Conservation (phyloP, 2,329 filamentous ascomycete genomes). For the Hypoxylon sp. region DNA sequence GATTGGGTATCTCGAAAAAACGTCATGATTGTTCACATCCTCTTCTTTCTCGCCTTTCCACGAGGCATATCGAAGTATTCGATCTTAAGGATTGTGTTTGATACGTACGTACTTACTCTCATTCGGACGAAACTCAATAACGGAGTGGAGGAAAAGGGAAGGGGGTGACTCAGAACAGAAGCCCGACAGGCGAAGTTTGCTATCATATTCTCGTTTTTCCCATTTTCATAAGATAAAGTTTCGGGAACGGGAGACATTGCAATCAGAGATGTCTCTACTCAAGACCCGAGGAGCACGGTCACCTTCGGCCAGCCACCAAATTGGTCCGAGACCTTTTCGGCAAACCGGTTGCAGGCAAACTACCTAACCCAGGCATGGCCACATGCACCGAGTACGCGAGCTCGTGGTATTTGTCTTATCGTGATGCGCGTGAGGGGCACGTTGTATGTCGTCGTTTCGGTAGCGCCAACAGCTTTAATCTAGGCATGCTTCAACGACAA, state of each 20-base stretch:
- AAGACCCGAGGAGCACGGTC: slow-evolving; percentile 32
- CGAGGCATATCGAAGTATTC: background rate
- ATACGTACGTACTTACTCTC: slow-evolving; percentile 18
- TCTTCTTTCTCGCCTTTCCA: background rate
- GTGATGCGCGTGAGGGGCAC: slow-evolving; percentile 27
- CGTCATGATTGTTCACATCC: slow-evolving; percentile 12
- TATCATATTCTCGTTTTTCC: slow-evolving; percentile 16
- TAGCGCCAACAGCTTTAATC: slow-evolving; percentile 19
- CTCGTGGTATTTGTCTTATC: slow-evolving; percentile 45
- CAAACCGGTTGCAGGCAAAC: slow-evolving; percentile 38
- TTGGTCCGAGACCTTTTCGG: slow-evolving; percentile 44
- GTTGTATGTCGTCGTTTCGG: slow-evolving; percentile 31
- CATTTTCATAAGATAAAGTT: slow-evolving; percentile 30
- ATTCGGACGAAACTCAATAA: slow-evolving; percentile 16
- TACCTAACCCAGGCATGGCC: slow-evolving; percentile 30
- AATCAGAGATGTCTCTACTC: slow-evolving; percentile 41
- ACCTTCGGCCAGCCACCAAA: slow-evolving; percentile 31
- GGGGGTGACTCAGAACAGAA: slow-evolving; percentile 11
- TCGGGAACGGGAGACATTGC: slow-evolving; percentile 40
- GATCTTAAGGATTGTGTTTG: slow-evolving; percentile 6
- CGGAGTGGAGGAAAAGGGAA: slow-evolving; percentile 1
- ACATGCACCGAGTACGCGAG: slow-evolving; percentile 34
- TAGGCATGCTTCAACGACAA: slow-evolving; percentile 15
- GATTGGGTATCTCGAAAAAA: slow-evolving; percentile 8
- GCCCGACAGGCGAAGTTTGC: slow-evolving; percentile 38